Base-by-base conservation (phyloP, 1,284 basidiomycete genomes). In the Neonothopanus nambi region DNA sequence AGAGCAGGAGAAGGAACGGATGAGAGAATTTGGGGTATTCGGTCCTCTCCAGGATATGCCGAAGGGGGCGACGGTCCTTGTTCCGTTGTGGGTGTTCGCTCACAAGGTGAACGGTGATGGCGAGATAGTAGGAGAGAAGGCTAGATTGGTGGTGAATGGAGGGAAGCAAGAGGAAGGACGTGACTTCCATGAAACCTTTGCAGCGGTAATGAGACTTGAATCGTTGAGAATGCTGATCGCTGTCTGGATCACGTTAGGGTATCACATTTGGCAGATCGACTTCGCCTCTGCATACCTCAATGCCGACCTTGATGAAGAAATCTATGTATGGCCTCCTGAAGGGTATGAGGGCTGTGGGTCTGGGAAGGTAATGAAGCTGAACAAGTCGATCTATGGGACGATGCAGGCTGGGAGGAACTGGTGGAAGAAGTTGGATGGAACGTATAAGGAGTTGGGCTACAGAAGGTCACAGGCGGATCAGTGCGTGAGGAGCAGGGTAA, bases 361-460 rank as follows among this genome's bases (percentile, higher is more conserved):
- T n/a, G n/a, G n/a, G n/a, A n/a, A n/a, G n/a, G n/a, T n/a, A n/a
- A n/a, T n/a, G 20, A 28, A 48, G 13, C 59, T 71, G 8, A 44
- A 56, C 15, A 60, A 56, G 39, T 57, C 63, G 1, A 37, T 70
- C 5, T 69, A 70, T 47, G 62, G 68, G 5, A 64, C 62, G 23
- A 65, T 66, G 57, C 62, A 67, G 24, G 63, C 61, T 2, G 66
- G 62, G 13, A 53, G 58, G 18, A 54, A 59, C 18, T 70, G 65
- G 67, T 50, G 54, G 28, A 33, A 61, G 20, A 57, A 57, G 13
- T 42, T 70, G 8, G 38, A 58, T 11, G n/a, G n/a, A n/a, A n/a
- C n/a, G n/a, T n/a, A n/a, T n/a, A n/a, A n/a, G n/a, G n/a, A n/a
- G n/a, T n/a, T n/a, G n/a, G n/a, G n/a, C n/a, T n/a, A n/a, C n/a